These are phyloP conservation scores for Auriscalpium vulgare DNA, from an alignment of 768 basidiomycete genomes.

Conservation along the genomic window DNA sequence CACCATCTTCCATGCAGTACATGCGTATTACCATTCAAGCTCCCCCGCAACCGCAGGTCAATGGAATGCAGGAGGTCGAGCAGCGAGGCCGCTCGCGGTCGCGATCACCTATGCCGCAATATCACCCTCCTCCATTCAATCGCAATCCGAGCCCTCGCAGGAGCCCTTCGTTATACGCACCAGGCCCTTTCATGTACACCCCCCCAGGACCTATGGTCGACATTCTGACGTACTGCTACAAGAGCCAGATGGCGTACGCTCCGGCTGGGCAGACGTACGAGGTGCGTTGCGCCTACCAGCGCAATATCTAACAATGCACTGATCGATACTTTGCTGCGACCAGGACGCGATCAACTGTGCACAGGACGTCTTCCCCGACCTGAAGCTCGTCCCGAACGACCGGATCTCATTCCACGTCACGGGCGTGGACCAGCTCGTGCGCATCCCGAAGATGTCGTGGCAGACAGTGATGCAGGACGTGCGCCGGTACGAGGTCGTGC, in stretches of 20 bases:
- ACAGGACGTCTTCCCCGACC: constrained; percentile 7
- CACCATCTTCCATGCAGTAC: too few relatives aligned
- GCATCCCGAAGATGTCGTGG: constrained; percentile 10
- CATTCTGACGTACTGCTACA: constrained; percentile 6
- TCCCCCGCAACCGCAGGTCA: too few relatives aligned
- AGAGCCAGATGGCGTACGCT: constrained; percentile 11
- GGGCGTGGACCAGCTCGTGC: constrained; percentile 5
- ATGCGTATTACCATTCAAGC: too few relatives aligned
- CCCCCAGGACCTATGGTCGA: constrained; percentile 1
- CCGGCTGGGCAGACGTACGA: constrained; percentile 9
- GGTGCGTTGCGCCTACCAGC: background rate
- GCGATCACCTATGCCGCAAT: too few relatives aligned
- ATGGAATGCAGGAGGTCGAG: too few relatives aligned
- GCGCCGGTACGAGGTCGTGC: constrained; percentile 8
- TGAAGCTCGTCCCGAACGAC: background rate
- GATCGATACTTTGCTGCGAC: background rate
- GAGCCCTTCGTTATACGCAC: background rate
- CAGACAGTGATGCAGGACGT: constrained; percentile 5
- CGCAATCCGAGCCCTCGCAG: too few relatives aligned
- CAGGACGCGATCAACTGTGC: constrained; percentile 9
- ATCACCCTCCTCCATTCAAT: too few relatives aligned
- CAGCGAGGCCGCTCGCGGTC: too few relatives aligned
- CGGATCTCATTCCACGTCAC: constrained; percentile 5
- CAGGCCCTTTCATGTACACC: background rate
- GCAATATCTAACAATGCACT: background rate